Base-by-base conservation (phyloP, 1,284 basidiomycete species). In the Papiliotrema fonsecae region DNA sequence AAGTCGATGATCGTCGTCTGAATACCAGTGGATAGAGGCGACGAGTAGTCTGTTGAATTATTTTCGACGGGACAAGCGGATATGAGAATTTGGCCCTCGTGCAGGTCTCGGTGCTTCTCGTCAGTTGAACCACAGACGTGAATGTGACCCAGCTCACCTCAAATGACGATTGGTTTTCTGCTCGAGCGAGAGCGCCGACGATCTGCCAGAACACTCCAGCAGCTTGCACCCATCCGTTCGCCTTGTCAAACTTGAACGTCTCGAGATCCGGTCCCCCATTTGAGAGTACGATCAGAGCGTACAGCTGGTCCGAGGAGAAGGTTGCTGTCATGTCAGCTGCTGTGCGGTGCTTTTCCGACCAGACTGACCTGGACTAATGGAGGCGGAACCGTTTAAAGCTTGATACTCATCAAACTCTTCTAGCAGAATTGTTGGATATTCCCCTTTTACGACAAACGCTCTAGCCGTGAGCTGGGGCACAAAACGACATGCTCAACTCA, bases 71-170 rank as follows among this genome's bases (percentile, higher is more conserved):
- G n/a, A 3, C 77, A 39, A 48, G 80, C 77, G 59, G 82, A 83
- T 41, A 98, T 82, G 10, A 98, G 80, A 42, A 98, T 86, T 71
- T 98, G 96, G n/a, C 94, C 94, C 83, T 91, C 91, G 65, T 98
- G 94, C 30, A 98, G 79, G 70, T 98, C 94, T 18, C 94, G 89
- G 73, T 98, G 96, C 88, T 96, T 65, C 27, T 35, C 25, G n/a
- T 50, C 32, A 50, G 52, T 39, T 21, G 31, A 26, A 30, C 3
- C n/a, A 21, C 22, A 13, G 18, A 22, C 14, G 40, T 7, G 11
- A 27, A 32, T 21, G n/a, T n/a, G n/a, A n/a, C n/a, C n/a, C n/a
- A 43, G 57, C 78, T 57, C 56, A 92, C 92, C 81, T 98, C 94
- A 57, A 98, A 97, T 18, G 80, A 77, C 13, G 84, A 81, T 46